Percentiles rank a stretch among this genome's conserved stretches.
phyloP scores from a whole-genome alignment of 1,284 basidiomycete genomes.

The Retiboletus fuscus region DNA sequence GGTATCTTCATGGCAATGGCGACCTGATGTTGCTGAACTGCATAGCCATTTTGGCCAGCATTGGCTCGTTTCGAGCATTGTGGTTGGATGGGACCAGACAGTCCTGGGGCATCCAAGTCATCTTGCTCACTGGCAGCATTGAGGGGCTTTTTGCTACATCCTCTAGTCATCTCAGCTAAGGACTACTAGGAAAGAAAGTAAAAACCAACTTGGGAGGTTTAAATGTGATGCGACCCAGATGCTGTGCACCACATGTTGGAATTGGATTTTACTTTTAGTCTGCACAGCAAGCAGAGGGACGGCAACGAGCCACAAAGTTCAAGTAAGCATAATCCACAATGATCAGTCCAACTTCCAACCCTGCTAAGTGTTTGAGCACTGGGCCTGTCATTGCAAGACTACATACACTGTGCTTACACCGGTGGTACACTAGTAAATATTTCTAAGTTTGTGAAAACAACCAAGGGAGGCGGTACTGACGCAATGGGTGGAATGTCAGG shows the following conservation, averaged over 20 bases:
- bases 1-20: background rate
- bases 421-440: no score
- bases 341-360: background rate
- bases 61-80: background rate
- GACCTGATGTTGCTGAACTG: background rate
- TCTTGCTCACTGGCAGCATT: background rate
- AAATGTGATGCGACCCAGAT: background rate
- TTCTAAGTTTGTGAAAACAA: no score
- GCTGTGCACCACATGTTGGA: background rate
- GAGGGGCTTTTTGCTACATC: background rate
- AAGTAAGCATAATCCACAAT: no score
- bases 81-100: background rate
- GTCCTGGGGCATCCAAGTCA: no score
- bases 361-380: background rate
- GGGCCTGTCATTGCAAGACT: no score
- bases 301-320: no score
- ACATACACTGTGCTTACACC: no score
- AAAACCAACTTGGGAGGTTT: background rate
- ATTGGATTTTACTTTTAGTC: background rate
- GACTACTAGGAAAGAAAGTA: background rate
- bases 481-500: no score
- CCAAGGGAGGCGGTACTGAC: no score
- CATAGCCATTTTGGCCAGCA: conserved; percentile 1
- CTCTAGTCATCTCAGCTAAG: background rate
- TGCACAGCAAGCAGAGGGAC: no score